A percentile compares a stretch with the other conserved stretches of the same genome.
These are phyloP conservation scores for Hypomyces rosellus DNA, from an alignment of 2,329 filamentous ascomycete species.

Conservation along the genomic window DNA sequence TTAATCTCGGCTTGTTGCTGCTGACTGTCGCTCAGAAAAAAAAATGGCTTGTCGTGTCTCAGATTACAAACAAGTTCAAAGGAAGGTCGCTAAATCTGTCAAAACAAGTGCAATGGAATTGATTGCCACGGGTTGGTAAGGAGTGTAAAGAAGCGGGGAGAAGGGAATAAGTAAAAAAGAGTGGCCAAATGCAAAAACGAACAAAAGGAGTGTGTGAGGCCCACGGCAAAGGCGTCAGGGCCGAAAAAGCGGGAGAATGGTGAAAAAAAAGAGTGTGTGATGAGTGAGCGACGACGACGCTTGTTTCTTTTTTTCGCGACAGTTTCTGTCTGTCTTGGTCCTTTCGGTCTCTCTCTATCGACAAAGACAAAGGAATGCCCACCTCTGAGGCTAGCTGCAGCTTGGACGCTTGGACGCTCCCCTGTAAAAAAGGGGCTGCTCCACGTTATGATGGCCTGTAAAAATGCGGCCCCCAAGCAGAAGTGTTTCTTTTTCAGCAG, in stretches of 20 bases:
- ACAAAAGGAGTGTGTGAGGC: constrained; percentile 6
- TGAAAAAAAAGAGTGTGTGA: not conserved
- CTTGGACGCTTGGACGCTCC: constrained; percentile 8
- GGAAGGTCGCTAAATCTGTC: constrained; percentile 2
- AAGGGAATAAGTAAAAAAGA: constrained; percentile 1
- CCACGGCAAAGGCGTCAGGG: constrained; percentile 7
- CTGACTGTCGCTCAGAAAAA: constrained; percentile 8
- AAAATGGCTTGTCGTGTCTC: not conserved
- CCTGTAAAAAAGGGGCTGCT: constrained; percentile 12
- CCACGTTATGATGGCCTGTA: not conserved
- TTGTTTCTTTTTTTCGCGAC: constrained; percentile 4
- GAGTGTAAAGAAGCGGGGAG: constrained; percentile 1
- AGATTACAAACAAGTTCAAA: constrained; percentile 7
- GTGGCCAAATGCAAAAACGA: constrained; percentile 1
- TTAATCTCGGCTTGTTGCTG: constrained; percentile 6
- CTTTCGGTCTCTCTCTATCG: not conserved
- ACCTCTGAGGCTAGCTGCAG: constrained; percentile 5
- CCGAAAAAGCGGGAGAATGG: constrained; percentile 7
- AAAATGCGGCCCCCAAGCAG: not conserved
- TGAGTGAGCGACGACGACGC: not conserved
- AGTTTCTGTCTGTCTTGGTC: not conserved
- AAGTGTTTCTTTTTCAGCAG: not conserved
- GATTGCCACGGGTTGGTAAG: not conserved
- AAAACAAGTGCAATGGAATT: not conserved
- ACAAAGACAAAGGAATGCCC: not conserved